Evolutionary conservation across 2,329 filamentous ascomycete genomes (phyloP), one percentile per base, ranked within the genome.

Genomic region (Colletotrichum filicis): DNA sequence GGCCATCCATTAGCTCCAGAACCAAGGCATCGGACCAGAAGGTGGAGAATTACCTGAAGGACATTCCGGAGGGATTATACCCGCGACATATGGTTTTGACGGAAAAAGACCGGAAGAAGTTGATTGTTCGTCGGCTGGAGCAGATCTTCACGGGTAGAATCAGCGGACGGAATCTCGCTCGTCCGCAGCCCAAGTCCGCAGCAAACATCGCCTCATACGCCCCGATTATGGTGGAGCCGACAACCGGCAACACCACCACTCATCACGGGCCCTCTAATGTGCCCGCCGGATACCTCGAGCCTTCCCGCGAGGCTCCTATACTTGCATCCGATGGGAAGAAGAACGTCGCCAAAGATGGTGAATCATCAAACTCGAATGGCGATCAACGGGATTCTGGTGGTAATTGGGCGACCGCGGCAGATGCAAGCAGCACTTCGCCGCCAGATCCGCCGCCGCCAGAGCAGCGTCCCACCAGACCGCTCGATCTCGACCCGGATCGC

Each of bases 121-220:
- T 95, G 24, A 92, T 96, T 0, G 94, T 96, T 2, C 88, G 90
- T 66, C 89, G 93, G 2, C 81, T 97, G 6, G 94, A 97, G 78
- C 93, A 95, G 75, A 87, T 97, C 1, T 97, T 97, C 74, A 95
- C 94, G 0, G 94, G 94, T 3, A 93, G 92, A 78, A 85, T 87
- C 22, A 82, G 80, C 4, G 84, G 84, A 5, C 82, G 84, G 78
- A 79, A 85, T 82, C 59, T 76, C 42, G 77, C 74, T 49, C 79
- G 75, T 16, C 78, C 74, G 57, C 81, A 76, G 68, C 77, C 19
- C 75, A 73, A 77, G 19, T 75, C 75, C 0, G 62, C 70, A 35
- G 75, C 68, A 3, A 75, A 73, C 1, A 69, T 75, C 61, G 61
- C 55, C 1, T 53, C 66, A 7, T 55, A 75, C 12, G 71, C 70